Base-by-base conservation (phyloP, 2,329 filamentous ascomycete genomes). In the Arthroderma sp. region DNA sequence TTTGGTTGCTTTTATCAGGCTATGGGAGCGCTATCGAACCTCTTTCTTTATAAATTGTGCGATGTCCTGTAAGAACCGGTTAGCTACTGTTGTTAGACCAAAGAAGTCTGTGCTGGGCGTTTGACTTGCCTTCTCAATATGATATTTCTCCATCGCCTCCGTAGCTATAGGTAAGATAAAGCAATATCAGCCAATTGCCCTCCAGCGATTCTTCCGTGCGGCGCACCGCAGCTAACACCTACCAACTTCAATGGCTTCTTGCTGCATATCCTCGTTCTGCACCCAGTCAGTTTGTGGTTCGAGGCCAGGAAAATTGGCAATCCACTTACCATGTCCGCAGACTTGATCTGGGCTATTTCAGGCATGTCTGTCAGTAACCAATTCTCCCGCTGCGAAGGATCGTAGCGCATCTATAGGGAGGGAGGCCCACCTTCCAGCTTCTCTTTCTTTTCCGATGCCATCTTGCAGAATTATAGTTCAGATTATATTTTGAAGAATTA, bases 201-300 rank as follows among this genome's bases (percentile, higher is more conserved):
- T 22, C 15, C 15, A 22, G 15, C 15, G 15, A 22, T 22, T 22
- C 15, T 22, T 3, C 15, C 15, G 15, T 22, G 15, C 15, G 15
- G 15, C 15, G 15, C 15, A 22, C 3, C 15, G 15, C 15, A 22
- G 15, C 15, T 22, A 22, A 22, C 39, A 43, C 87, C 56, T 80
- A 95, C 89, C 87, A 62, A 95, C 83, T 77, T 95, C 86, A 59
- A 98, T 85, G 39, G 82, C 86, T 68, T 96, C 89, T 58, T 85
- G 78, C 62, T 95, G 87, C 91, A 98, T 94, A 58, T 95, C 88
- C 48, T 96, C 89, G 58, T 82, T 89, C 91, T 96, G 62, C 56
- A 38, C 41, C 32, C 6, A 10, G 4, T 11, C 7, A 10, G 10
- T 36, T 36, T 22, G 7, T 36, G 22, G 47, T 47, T 46, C 38